Percentiles rank a stretch among this genome's conserved stretches.
Evolutionary conservation across 2,329 filamentous ascomycete genomes (phyloP).

Genomic region (Neofusicoccum kwambonambiense): DNA sequence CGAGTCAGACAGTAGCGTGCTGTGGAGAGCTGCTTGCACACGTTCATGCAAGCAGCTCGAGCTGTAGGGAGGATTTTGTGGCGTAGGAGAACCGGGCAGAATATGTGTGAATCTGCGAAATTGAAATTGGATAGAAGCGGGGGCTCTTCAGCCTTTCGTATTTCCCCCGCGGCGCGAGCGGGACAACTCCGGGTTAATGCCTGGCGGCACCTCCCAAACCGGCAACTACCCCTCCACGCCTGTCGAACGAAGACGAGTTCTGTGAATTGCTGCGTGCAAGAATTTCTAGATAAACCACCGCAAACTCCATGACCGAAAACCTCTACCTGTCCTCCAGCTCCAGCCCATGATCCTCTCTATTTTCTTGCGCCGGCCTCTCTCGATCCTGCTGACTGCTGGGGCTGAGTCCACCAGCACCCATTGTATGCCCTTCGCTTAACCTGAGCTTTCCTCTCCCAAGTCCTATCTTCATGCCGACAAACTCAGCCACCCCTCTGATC

Average conservation of each 20-base stretch:
- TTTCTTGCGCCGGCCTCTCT: not conserved
- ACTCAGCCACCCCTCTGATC: constrained; percentile 14
- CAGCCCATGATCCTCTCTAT: constrained; percentile 10
- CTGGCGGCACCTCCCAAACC: not conserved
- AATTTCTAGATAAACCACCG: not conserved
- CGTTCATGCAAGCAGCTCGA: no score
- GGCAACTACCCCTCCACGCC: no score
- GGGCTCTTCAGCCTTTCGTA: not conserved
- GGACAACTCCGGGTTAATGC: not conserved
- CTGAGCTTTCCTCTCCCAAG: constrained; percentile 10
- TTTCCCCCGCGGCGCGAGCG: not conserved
- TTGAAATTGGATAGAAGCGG: no score
- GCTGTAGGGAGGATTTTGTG: not conserved
- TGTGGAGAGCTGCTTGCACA: no score
- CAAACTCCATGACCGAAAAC: not conserved
- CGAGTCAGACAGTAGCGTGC: not conserved
- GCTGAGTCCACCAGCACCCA: not conserved
- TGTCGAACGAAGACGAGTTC: not conserved
- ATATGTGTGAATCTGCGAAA: no score
- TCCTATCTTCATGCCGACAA: constrained; percentile 7
- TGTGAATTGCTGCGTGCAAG: not conserved
- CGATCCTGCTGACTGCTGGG: not conserved
- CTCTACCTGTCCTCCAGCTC: constrained; percentile 12
- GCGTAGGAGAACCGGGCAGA: not conserved
- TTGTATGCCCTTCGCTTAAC: constrained; percentile 4